Evolutionary conservation across 2,329 filamentous ascomycete species (phyloP).

Genomic region (Penicillium sp.): DNA sequence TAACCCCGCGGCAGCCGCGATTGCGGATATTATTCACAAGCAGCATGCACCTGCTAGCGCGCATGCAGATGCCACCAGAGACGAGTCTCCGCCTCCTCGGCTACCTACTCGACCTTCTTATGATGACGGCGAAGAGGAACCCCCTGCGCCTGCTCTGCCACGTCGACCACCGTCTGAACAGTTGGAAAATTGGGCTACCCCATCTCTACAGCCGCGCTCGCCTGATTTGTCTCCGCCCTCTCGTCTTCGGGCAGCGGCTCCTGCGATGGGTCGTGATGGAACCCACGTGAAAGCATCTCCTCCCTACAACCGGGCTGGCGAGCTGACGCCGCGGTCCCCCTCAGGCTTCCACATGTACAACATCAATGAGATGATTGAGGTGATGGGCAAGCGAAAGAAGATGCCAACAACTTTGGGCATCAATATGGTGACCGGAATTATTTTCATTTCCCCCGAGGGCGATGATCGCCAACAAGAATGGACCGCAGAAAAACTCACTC

Average conservation of each 20-base stretch:
- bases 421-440: constrained; percentile 79
- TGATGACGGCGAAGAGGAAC: constrained; percentile 50
- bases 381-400: constrained; percentile 95
- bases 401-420: constrained; percentile 97
- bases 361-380: constrained; percentile 94
- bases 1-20: constrained; percentile 53
- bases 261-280: constrained; percentile 33
- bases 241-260: constrained; percentile 12
- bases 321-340: constrained; percentile 55
- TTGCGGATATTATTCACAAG: constrained; percentile 47
- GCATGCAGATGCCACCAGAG: constrained; percentile 24
- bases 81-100: constrained; percentile 33
- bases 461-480: constrained; percentile 87
- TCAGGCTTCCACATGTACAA: constrained; percentile 92
- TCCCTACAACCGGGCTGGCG: constrained; percentile 50
- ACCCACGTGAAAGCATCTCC: constrained; percentile 50
- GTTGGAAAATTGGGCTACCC: constrained; percentile 33
- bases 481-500: constrained; percentile 90
- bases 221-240: constrained; percentile 47
- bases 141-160: constrained; percentile 51
- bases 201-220: constrained; percentile 56
- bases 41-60: constrained; percentile 34
- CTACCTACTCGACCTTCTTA: constrained; percentile 50
- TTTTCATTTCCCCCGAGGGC: constrained; percentile 81
- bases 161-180: constrained; percentile 56